Evolutionary conservation across 768 basidiomycete genomes (phyloP), one percentile per base, ranked within the genome.

Genomic region (Coprinopsis marcescibilis): DNA sequence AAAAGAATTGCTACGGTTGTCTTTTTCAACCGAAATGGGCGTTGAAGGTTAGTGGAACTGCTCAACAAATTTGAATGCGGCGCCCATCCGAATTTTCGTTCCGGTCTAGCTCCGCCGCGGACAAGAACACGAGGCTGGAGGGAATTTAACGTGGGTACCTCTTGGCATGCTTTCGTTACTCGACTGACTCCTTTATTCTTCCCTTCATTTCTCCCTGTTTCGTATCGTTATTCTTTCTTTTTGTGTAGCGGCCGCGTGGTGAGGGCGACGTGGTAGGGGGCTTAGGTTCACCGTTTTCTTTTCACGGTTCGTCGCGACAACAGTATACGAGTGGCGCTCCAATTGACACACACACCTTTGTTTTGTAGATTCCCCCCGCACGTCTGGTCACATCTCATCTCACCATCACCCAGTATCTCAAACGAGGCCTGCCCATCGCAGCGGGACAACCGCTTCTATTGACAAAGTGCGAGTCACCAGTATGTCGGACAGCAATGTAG

Each of bases 1-100:
- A 34, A 72, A 70, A 49, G 75, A 78, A 53, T 75, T 82, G 46
- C 54, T 82, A 30, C 64, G 69, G 29, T 58, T 81, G 21, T 73
- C 78, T 25, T 56, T 81, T 50, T 63, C 64, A 43, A 63, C 58
- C 56, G 57, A 53, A 4, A 20, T n/a, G n/a, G n/a, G 11, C 45
- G 55, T 49, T 56, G 43, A 49, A 42, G 51, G 43, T 41, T 48
- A 53, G 46, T 48, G 42, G 37, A 56, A 46, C n/a, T n/a, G n/a
- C n/a, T n/a, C n/a, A n/a, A n/a, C n/a, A n/a, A n/a, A n/a, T n/a
- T n/a, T n/a, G n/a, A n/a, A n/a, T n/a, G n/a, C n/a, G n/a, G n/a
- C n/a, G n/a, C n/a, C n/a, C n/a, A 45, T 8, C 21, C 20, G 21
- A 5, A 23, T 40, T 24, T 40, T n/a, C n/a, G n/a, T n/a, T n/a